These are phyloP conservation scores for Ulvella scutata DNA, from an alignment of 139 green algal genomes.

Conservation along the genomic window DNA sequence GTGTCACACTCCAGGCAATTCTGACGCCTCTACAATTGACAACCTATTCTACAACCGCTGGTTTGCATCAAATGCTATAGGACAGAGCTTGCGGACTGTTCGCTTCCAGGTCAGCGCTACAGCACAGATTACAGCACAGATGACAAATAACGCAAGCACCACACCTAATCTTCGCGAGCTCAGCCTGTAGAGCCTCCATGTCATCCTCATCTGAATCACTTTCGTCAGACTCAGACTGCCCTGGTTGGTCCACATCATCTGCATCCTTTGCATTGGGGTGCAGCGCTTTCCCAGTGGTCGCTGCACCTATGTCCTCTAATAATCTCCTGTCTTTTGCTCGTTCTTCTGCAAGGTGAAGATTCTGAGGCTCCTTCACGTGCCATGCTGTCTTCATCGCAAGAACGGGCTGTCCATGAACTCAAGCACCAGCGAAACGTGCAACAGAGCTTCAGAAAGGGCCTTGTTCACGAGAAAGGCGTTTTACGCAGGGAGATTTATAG, in stretches of 20 bases:
- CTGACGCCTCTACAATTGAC: too few species aligned
- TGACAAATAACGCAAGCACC: not conserved
- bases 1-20: too few species aligned
- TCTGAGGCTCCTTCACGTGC: not conserved
- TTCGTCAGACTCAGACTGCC: slow-evolving; percentile 8
- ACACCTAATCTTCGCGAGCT: not conserved
- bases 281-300: slow-evolving; percentile 11
- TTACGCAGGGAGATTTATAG: too few species aligned
- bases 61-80: too few species aligned
- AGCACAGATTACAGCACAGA: not conserved
- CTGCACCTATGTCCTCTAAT: slow-evolving; percentile 29
- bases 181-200: not conserved
- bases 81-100: too few species aligned
- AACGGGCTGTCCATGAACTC: too few species aligned
- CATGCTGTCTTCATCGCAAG: not conserved
- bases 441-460: too few species aligned
- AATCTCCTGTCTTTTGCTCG: slow-evolving; percentile 55
- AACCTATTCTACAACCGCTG: too few species aligned
- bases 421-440: too few species aligned
- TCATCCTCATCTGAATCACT: slow-evolving; percentile 10
- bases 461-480: too few species aligned
- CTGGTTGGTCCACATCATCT: slow-evolving; percentile 51
- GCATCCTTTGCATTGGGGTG: slow-evolving; percentile 63
- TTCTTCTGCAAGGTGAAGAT: slow-evolving; percentile 37
- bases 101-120: too few species aligned